These are phyloP conservation scores for Cytospora leucostoma DNA, from an alignment of 2,329 filamentous ascomycete species.

Conservation along the genomic window DNA sequence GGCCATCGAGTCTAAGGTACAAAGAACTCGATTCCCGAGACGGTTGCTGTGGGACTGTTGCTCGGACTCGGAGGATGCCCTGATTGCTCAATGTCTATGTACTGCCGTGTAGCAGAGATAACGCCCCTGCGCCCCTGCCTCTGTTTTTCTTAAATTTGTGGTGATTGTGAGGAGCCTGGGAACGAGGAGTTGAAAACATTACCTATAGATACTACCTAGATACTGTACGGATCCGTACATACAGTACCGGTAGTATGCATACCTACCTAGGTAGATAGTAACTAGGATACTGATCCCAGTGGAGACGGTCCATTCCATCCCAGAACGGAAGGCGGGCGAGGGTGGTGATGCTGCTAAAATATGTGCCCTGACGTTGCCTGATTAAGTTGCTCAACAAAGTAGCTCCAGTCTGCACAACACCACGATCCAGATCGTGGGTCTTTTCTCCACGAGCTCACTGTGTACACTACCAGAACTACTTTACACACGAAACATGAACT, in stretches of 20 bases:
- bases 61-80: neutral
- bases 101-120: neutral
- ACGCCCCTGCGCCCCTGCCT: slow-evolving; percentile 14
- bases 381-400: neutral
- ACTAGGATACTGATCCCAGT: too few relatives aligned
- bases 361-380: too few relatives aligned
- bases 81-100: neutral
- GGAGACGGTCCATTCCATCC: neutral
- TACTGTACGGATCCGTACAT: too few relatives aligned
- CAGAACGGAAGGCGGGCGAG: neutral
- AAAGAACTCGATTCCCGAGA: slow-evolving; percentile 9
- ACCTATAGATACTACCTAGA: too few relatives aligned
- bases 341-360: neutral
- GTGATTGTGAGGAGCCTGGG: too few relatives aligned
- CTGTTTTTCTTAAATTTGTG: too few relatives aligned
- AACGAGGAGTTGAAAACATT: neutral
- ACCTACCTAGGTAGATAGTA: too few relatives aligned
- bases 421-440: neutral
- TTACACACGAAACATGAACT: neutral
- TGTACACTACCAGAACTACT: neutral
- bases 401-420: neutral
- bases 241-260: too few relatives aligned
- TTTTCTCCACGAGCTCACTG: neutral
- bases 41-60: neutral
- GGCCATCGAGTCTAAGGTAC: slow-evolving; percentile 1